Base-by-base conservation (phyloP, 139 green algal species). In the Zygnema cylindricum region DNA sequence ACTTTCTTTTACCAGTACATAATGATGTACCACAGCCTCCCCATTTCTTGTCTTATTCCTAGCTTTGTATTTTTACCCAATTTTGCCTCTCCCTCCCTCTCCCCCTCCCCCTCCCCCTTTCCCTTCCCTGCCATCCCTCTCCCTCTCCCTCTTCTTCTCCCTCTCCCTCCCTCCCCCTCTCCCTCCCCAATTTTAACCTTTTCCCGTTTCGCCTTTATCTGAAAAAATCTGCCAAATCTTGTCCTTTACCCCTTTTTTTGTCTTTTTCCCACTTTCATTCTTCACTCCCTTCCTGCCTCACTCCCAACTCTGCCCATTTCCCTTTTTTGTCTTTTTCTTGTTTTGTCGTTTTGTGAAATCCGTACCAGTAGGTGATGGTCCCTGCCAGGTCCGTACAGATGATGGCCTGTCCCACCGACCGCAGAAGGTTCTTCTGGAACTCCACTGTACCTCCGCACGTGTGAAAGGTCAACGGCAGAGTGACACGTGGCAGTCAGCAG, bases 301-400 rank as follows among this genome's bases (percentile, higher is more conserved):
- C 57, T 73, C 57, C 30, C 57, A 30, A 25, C 30, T 30, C 30
- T 30, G 57, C 30, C 57, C 57, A 73, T n/a, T n/a, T n/a, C n/a
- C n/a, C n/a, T n/a, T n/a, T n/a, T n/a, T n/a, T n/a, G n/a, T n/a
- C n/a, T n/a, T n/a, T n/a, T n/a, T n/a, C n/a, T n/a, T n/a, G n/a
- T n/a, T n/a, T n/a, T n/a, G n/a, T n/a, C n/a, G n/a, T n/a, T n/a
- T n/a, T n/a, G n/a, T 39, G 43, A 30, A 25, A 25, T 69, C 75
- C n/a, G n/a, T 41, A 86, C 81, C 81, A 86, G 81, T 86, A 86
- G 81, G 81, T 86, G 42, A 86, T 86, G 25, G 25, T 63, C 39
- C 81, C 81, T 23, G 43, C n/a, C 23, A 86, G 40, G 81, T 86
- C 81, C n/a, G 81, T 86, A 54, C 81, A 86, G 49, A 86, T 86